Conservation (phyloP, 768 basidiomycete genomes). For the Termitomyces sp. region DNA sequence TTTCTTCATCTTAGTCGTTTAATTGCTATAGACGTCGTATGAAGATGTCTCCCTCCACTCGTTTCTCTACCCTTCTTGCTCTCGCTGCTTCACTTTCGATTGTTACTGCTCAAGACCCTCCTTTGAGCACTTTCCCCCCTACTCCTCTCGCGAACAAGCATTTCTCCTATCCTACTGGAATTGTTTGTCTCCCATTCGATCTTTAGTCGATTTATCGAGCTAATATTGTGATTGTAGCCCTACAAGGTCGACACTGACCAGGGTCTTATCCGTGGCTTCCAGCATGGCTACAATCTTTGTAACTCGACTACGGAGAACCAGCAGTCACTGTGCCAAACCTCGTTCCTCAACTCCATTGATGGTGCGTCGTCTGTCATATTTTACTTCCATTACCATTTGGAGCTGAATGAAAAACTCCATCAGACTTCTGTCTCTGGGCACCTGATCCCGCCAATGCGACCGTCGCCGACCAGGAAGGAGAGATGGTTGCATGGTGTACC, state of each 20-base stretch:
- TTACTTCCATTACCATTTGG: neutral
- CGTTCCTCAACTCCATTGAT: slow-evolving; percentile 51
- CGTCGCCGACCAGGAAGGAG: slow-evolving; percentile 58
- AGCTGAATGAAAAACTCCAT: neutral
- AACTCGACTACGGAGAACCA: slow-evolving; percentile 64
- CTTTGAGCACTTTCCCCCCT: slow-evolving; percentile 33
- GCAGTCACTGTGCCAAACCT: slow-evolving; percentile 58
- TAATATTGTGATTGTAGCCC: slow-evolving; percentile 20
- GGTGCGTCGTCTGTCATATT: slow-evolving; percentile 29
- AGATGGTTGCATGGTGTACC: slow-evolving; percentile 70
- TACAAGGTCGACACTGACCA: slow-evolving; percentile 35
- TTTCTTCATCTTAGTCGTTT: neutral
- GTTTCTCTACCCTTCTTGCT: slow-evolving; percentile 27
- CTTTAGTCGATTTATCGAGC: neutral
- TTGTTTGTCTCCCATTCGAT: slow-evolving; percentile 29
- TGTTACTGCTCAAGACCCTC: slow-evolving; percentile 22
- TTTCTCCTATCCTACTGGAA: slow-evolving; percentile 38
- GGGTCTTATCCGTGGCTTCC: slow-evolving; percentile 32
- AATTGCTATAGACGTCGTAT: slow-evolving; percentile 3
- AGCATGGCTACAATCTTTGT: slow-evolving; percentile 64
- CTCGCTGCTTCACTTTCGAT: slow-evolving; percentile 24
- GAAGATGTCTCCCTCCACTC: slow-evolving; percentile 43
- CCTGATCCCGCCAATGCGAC: slow-evolving; percentile 38
- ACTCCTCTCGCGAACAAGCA: slow-evolving; percentile 44
- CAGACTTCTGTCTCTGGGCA: slow-evolving; percentile 62